Evolutionary conservation across 2,329 filamentous ascomycete genomes (phyloP).

Genomic region (Berkeleyomyces basicola): DNA sequence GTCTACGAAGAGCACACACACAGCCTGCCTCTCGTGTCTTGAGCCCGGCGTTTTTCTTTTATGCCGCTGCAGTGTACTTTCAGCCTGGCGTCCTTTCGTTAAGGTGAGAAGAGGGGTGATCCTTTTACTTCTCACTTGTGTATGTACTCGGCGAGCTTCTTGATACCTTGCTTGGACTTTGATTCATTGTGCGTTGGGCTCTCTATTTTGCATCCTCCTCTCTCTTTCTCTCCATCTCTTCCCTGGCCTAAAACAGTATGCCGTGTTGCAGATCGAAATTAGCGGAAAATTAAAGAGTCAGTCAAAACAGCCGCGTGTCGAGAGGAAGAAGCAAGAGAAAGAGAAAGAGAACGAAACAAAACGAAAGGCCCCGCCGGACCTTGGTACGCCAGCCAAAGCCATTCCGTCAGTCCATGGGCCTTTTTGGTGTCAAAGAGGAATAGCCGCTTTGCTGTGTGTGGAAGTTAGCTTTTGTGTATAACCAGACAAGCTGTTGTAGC

Average conservation of each 20-base stretch:
- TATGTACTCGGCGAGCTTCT: not conserved
- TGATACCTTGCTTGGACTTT: not conserved
- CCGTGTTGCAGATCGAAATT: not conserved
- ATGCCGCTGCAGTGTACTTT: not conserved
- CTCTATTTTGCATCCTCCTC: not conserved
- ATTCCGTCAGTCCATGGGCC: too few species aligned
- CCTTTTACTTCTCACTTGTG: too few species aligned
- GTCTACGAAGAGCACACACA: not conserved
- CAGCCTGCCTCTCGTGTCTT: not conserved
- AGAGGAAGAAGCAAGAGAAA: too few species aligned
- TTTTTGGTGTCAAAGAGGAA: too few species aligned
- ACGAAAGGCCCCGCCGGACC: too few species aligned
- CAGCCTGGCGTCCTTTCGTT: not conserved
- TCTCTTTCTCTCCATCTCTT: too few species aligned
- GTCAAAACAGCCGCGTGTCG: not conserved
- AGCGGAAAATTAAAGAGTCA: not conserved
- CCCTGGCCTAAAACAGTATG: not conserved
- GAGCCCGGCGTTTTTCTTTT: not conserved
- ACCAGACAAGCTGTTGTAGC: too few species aligned
- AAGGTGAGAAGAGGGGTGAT: too few species aligned
- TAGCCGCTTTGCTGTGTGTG: too few species aligned
- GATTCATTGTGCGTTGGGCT: not conserved
- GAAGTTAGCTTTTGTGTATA: too few species aligned
- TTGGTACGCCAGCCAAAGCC: too few species aligned
- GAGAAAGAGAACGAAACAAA: too few species aligned